Base-by-base conservation (phyloP, 495 filamentous ascomycete genomes). In the Geoglossum glabrum region DNA sequence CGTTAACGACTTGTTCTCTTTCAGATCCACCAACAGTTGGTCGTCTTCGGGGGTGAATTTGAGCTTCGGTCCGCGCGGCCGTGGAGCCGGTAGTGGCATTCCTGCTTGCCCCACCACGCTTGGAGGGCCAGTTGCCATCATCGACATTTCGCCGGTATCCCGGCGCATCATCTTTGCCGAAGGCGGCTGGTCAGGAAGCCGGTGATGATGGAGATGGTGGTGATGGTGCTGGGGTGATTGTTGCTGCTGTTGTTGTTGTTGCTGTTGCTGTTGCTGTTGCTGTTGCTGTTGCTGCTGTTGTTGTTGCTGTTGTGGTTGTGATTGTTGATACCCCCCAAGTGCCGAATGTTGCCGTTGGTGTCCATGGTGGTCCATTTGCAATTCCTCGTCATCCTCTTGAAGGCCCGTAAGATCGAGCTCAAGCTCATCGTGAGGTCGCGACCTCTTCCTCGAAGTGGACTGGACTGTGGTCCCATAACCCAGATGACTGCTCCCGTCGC, bases 21-120 rank as follows among this genome's bases (percentile, higher is more conserved):
- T 95, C 55, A 95, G 71, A 59, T 90, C 86, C 21, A 94, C 79
- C 40, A 95, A 71, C 54, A 90, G 71, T 54, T 79, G 77, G 68
- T 95, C 89, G 65, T 95, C 88, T 68, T 90, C 87, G 45, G 85
- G 80, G 0, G 87, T 93, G 64, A 94, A 95, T 63, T 90, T 93
- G 59, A 90, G 70, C 68, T 93, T 93, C 19, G 87, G 87, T 3
- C 85, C 86, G 57, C 80, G 79, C 13, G 88, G 88, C 61, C 81
- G 69, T 33, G 80, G 78, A 21, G 85, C 86, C 27, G 86, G 87
- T 15, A 73, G 69, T 5, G 87, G 87, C 87, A 95, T 90, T 21
- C 88, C 87, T 40, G 75, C 78, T 63, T 86, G 79, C 49, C 86
- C 87, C 58, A 94, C 84, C 61, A 89, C 77, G 64, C 79, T 88